Base-by-base conservation (phyloP, 768 basidiomycete species). In the Cubamyces lactineus region DNA sequence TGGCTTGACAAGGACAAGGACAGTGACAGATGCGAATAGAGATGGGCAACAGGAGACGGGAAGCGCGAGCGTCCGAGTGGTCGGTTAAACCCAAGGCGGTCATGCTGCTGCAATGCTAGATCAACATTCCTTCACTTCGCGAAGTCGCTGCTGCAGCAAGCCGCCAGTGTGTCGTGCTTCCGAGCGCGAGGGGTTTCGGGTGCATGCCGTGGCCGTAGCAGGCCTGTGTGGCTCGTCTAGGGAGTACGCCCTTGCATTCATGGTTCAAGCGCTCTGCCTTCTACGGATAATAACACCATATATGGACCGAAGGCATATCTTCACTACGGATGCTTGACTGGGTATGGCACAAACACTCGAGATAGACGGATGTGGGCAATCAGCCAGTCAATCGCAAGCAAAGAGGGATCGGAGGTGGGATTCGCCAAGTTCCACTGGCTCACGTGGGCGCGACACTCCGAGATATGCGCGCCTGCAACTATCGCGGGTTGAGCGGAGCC, bases 381-480 rank as follows among this genome's bases (percentile, higher is more conserved):
- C 34, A 34, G 34, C 34, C 34, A 34, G 34, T 34, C 9, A 11
- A 11, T 11, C 34, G 1, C 34, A 34, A 34, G 34, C 34, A 34
- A 9, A 34, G 34, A 34, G 34, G n/a, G n/a, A n/a, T 34, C 34
- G 6, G 34, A 34, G 34, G 8, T 30, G 8, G 34, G 34, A 34
- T 34, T 11, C 11, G 34, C 34, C 34, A 34, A 34, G 34, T 34
- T 40, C 47, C 47, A 12, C 21, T 16, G 46, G 8, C 54, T 58
- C 61, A 62, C 61, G 61, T 62, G 61, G 62, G 21, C 62, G 62
- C 62, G 57, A 63, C 62, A 42, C 47, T 54, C 45, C 34, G 7
- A 23, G 56, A 49, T 51, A 45, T 38, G 57, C 48, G 57, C 40
- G 17, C 56, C 26, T 19, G 28, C 40, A 38, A 41, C 40, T 46